Base-by-base conservation (phyloP, 2,329 filamentous ascomycete genomes). In the Fusarium algeriense region DNA sequence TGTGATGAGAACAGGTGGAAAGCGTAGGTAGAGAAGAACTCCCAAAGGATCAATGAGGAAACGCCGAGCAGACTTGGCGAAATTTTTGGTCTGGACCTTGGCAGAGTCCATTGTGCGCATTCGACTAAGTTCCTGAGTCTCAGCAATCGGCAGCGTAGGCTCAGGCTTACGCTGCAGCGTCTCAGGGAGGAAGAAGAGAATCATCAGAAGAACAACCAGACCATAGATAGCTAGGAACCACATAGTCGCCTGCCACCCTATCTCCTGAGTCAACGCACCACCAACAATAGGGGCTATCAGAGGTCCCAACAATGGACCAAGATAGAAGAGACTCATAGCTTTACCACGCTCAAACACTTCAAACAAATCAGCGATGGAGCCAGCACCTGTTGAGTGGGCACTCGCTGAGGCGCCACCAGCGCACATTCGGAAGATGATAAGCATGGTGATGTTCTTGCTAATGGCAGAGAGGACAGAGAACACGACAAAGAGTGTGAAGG, bases 311-410 rank as follows among this genome's bases (percentile, higher is more conserved):
- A 96, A 81, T 0, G 93, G 93, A 0, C 93, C 93, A 0, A 96
- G 85, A 74, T 95, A 96, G 80, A 95, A 96, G 43, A 93, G 82
- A 41, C 92, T 89, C 93, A 96, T 96, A n/a, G 93, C 93, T 19
- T 83, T 84, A 5, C 93, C 93, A 53, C 93, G 85, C 78, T 95
- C 91, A 52, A 83, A 85, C 1, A 89, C 81, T 70, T 93, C 91
- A 91, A 93, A 97, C 15, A 95, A 85, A 77, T 96, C 93, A 46
- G 93, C 90, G 63, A 96, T 93, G 5, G 93, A 95, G 9, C 93
- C 93, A 4, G 93, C 93, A 7, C 93, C 93, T 11, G 96, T 93
- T 11, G 93, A 91, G 78, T 95, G 93, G 1, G 95, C 93, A 3
- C 91, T 93, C 4, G 93, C 93, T 1, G 93, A 90, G 6, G 93